Base-by-base conservation (phyloP, 2,329 filamentous ascomycete species). In the Emergomyces orientalis region DNA sequence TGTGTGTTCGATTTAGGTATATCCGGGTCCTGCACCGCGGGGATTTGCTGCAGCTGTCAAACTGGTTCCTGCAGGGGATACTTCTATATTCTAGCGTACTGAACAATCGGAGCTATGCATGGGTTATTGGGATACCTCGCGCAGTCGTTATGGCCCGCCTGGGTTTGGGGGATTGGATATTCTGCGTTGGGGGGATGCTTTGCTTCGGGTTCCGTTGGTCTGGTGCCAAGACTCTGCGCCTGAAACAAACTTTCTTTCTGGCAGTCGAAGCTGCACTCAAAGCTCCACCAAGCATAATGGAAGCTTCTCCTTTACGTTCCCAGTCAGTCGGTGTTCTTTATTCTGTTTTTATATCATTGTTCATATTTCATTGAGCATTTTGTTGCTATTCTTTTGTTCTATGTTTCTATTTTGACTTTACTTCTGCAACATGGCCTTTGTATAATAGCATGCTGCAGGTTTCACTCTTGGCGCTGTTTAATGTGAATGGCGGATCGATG, bases 361-460 rank as follows among this genome's bases (percentile, higher is more conserved):
- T 19, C 8, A 56, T 32, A 39, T 37, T 37, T 4, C 7, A 9
- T 30, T 39, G n/a, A 56, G 11, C 54, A 32, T 54, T 34, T 54
- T 14, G 32, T 56, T 56, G n/a, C 9, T n/a, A 25, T 56, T 56
- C 19, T 56, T 34, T 56, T 59, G 34, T 32, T 45, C 56, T 22
- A 22, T 59, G 56, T 45, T 59, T 59, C 56, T 59, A 59, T 45
- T 58, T 59, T 59, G 6, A 17, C 25, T 59, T 45, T 27, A n/a
- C 17, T 59, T 59, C 56, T 59, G 56, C 56, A 59, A 45, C 37
- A 59, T n/a, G 37, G 22, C 56, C 22, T 58, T 14, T 25, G 11
- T 30, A n/a, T 32, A 32, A 3, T 32, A 32, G 6, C 19, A 5
- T 58, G n/a, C 17, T 58, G 56, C 56, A 59, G 39, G 25, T 59